Percentiles rank a stretch among this genome's conserved stretches.
phyloP scores from a whole-genome alignment of 208 protist species.

The Wallacemonas sp. region DNA sequence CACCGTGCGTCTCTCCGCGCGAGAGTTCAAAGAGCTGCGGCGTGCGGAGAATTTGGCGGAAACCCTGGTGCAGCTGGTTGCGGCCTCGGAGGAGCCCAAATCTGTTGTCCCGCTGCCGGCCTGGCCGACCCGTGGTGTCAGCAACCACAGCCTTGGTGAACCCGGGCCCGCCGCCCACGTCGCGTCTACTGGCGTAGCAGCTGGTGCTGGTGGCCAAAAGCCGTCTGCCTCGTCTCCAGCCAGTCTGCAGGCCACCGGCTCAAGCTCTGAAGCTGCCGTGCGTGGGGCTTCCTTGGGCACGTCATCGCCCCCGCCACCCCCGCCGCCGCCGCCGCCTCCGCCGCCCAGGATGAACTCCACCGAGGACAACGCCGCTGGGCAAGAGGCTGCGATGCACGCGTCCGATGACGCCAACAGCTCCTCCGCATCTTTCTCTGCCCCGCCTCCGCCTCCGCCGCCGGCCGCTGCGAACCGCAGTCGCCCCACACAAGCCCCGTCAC shows the following conservation, averaged over 20 bases:
- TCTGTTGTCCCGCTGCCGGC: not conserved
- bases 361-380: not conserved
- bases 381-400: no score
- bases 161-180: not conserved
- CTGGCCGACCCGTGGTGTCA: not conserved
- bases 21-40: not conserved
- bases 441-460: not conserved
- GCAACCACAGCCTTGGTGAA: not conserved
- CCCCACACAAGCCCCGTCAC: not conserved
- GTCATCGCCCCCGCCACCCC: not conserved
- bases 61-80: constrained; percentile 6
- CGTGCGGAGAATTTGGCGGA: constrained; percentile 9
- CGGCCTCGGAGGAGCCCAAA: constrained; percentile 2
- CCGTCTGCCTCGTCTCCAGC: no score
- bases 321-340: not conserved
- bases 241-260: no score
- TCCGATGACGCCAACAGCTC: no score
- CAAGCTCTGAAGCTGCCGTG: no score
- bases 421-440: no score
- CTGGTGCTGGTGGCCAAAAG: no score
- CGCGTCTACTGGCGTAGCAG: no score
- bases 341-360: not conserved
- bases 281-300: not conserved
- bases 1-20: constrained; percentile 1
- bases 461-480: not conserved